phyloP scores from a whole-genome alignment of 768 basidiomycete genomes.

The Hydnum rufescens region DNA sequence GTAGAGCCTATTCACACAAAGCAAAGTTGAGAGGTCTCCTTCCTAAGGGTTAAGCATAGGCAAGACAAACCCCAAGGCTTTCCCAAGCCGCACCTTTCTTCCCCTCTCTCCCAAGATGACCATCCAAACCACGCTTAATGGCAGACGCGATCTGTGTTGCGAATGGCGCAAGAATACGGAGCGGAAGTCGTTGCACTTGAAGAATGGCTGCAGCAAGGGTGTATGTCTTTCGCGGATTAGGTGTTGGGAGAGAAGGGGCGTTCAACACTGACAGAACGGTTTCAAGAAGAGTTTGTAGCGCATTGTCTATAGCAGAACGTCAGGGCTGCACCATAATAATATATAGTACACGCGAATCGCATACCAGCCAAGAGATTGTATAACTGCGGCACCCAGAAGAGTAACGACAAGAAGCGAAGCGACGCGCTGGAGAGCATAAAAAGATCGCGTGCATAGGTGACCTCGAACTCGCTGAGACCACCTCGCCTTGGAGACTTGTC shows the following conservation, averaged over 20 bases:
- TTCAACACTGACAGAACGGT: slow-evolving; percentile 54
- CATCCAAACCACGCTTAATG: slow-evolving; percentile 55
- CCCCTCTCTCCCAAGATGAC: slow-evolving; percentile 73
- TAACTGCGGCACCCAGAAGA: slow-evolving; percentile 41
- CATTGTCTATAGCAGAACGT: slow-evolving; percentile 25
- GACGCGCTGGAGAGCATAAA: slow-evolving; percentile 54
- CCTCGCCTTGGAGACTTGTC: slow-evolving; percentile 20
- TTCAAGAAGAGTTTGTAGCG: slow-evolving; percentile 40
- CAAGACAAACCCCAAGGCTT: slow-evolving; percentile 42
- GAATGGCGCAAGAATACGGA: slow-evolving; percentile 37
- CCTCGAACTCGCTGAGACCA: slow-evolving; percentile 60
- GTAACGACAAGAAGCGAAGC: slow-evolving; percentile 38
- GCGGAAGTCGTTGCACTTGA: slow-evolving; percentile 49
- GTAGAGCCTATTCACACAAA: not conserved
- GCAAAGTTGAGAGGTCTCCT: not conserved
- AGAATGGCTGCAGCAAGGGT: slow-evolving; percentile 58
- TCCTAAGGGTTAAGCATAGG: not conserved
- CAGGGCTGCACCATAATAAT: too few relatives aligned
- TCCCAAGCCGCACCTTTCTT: slow-evolving; percentile 70
- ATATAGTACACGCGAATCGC: slow-evolving; percentile 12
- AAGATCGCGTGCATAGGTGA: slow-evolving; percentile 60
- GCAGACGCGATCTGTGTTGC: slow-evolving; percentile 51
- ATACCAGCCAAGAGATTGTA: slow-evolving; percentile 42
- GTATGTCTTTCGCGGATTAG: slow-evolving; percentile 72
- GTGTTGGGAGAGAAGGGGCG: slow-evolving; percentile 47